Conservation (phyloP, 306 rosid species). For the Vigna reflexopilosa region DNA sequence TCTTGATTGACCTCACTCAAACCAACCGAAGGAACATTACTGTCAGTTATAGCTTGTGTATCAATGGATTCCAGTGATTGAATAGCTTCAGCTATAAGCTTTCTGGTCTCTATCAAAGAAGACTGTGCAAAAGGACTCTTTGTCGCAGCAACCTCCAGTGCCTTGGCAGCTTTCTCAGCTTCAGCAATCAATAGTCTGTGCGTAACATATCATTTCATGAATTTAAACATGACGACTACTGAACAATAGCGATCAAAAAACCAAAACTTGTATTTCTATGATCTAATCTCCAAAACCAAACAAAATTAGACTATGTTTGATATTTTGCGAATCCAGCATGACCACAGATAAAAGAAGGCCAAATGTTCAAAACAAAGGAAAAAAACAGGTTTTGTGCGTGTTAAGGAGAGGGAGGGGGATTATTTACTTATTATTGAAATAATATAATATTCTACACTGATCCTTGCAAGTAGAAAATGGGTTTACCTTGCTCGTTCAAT, state of each 20-base stretch:
- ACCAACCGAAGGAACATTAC: slow-evolving; percentile 48
- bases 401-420: too few relatives aligned
- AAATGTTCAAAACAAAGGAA: neutral
- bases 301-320: slow-evolving; percentile 23
- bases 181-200: slow-evolving; percentile 86
- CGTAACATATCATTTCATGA: slow-evolving; percentile 41
- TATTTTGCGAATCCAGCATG: slow-evolving; percentile 13
- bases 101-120: slow-evolving; percentile 84
- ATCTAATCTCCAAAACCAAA: slow-evolving; percentile 29
- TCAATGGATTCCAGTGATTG: slow-evolving; percentile 77
- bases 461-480: slow-evolving; percentile 5
- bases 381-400: too few relatives aligned
- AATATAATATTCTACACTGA: neutral
- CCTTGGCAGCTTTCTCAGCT: slow-evolving; percentile 96
- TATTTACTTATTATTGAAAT: neutral
- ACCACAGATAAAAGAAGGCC: slow-evolving; percentile 20
- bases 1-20: slow-evolving; percentile 44
- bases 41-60: slow-evolving; percentile 43
- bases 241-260: slow-evolving; percentile 21
- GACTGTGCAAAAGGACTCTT: slow-evolving; percentile 82
- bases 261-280: slow-evolving; percentile 33
- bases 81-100: slow-evolving; percentile 93
- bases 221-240: neutral
- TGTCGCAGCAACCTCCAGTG: slow-evolving; percentile 82
- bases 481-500: slow-evolving; percentile 85